Base-by-base conservation (phyloP, 2,329 filamentous ascomycete species). In the Botrytis deweyae region DNA sequence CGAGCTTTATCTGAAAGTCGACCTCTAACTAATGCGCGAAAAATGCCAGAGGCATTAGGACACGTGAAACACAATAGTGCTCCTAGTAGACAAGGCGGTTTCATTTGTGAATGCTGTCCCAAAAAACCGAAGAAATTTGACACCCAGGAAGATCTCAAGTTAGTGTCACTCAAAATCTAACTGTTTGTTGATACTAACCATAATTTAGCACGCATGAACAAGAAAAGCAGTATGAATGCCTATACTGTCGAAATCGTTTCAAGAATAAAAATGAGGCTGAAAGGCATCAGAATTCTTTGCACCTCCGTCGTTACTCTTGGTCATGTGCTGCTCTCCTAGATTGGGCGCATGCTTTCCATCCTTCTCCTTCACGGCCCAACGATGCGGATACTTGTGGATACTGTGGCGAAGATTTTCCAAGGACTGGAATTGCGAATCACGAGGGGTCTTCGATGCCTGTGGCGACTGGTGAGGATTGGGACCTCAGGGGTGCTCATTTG, bases 191-290 rank as follows among this genome's bases (percentile, higher is more conserved):
- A 73, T 76, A 80, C 80, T 81, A 76, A 81, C 76, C 68, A 66
- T 22, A 22, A 71, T 29, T 58, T 80, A 98, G 95, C 76, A 86
- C 91, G 63, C 95, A 98, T 82, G 93, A 96, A 83, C 91, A 93
- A 81, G 96, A 98, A 83, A 98, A 98, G 83, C 95, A 98, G 83
- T 98, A 98, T 82, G 93, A 93, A 76, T 98, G 95, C 83, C 88
- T 90, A 42, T 98, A 93, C 82, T 98, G 95, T 82, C 92, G 92
- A 61, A 98, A 98, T 81, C 91, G 95, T 18, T 98, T 98, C 86
- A 98, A 98, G 84, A 98, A 98, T 85, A 98, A 98, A 84, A 98
- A 98, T 80, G 96, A 98, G 84, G 95, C 95, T 3, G 95, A 98
- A 83, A 90, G 96, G 46, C 95, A 98, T 81, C 95, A 97, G 80